phyloP scores from a whole-genome alignment of 2,329 filamentous ascomycete genomes.

The Gnomoniopsis sp. region DNA sequence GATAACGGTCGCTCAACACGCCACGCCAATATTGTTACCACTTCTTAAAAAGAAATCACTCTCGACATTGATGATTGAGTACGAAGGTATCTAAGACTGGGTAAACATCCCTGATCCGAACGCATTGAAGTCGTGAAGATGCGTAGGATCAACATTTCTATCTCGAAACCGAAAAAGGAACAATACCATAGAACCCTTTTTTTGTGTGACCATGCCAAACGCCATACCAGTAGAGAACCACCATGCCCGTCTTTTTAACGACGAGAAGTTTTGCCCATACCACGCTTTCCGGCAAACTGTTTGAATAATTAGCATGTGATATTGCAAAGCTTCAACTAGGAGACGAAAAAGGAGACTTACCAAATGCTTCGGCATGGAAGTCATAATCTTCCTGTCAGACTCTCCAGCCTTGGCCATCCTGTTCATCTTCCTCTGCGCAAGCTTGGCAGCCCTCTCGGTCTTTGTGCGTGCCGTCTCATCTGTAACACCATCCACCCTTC shows the following conservation, averaged over 20 bases:
- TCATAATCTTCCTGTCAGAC: slow-evolving; percentile 84
- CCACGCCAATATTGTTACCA: too few relatives aligned
- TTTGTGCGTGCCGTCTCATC: slow-evolving; percentile 66
- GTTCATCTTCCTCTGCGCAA: slow-evolving; percentile 98
- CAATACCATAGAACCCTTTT: slow-evolving; percentile 2
- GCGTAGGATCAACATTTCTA: neutral
- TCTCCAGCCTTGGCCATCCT: slow-evolving; percentile 96
- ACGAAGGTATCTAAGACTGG: neutral
- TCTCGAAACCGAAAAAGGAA: neutral
- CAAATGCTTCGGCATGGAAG: slow-evolving; percentile 84
- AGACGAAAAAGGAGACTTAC: slow-evolving; percentile 52
- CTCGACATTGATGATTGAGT: neutral
- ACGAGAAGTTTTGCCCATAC: slow-evolving; percentile 82
- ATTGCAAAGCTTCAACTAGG: too few relatives aligned
- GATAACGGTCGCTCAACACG: too few relatives aligned
- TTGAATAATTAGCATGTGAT: slow-evolving; percentile 29
- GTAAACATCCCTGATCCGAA: neutral
- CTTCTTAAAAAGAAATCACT: neutral
- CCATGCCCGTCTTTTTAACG: slow-evolving; percentile 44
- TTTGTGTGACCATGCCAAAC: slow-evolving; percentile 11
- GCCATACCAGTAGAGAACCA: slow-evolving; percentile 10
- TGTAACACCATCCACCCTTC: slow-evolving; percentile 73
- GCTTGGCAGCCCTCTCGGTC: slow-evolving; percentile 82
- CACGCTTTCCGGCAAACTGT: slow-evolving; percentile 84
- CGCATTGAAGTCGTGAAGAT: neutral